Evolutionary conservation across 2,329 filamentous ascomycete species (phyloP).

Genomic region (Colletotrichum cuscutae): DNA sequence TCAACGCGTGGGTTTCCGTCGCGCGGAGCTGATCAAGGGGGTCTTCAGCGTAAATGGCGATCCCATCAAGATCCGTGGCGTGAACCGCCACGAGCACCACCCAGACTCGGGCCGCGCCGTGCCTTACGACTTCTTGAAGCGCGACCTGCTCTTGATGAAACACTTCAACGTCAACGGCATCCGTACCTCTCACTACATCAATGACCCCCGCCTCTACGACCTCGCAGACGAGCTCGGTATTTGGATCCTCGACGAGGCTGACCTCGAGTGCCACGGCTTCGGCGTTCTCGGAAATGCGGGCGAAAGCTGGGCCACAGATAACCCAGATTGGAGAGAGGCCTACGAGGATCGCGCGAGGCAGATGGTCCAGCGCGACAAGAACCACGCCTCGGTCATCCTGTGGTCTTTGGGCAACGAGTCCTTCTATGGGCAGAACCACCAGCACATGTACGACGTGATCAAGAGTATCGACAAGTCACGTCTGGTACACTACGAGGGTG

Average conservation of each 20-base stretch:
- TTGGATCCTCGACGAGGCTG: slow-evolving; percentile 70
- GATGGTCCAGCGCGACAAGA: slow-evolving; percentile 68
- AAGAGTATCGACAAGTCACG: slow-evolving; percentile 66
- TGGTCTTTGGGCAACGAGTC: slow-evolving; percentile 80
- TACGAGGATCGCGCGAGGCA: slow-evolving; percentile 75
- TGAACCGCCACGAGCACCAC: slow-evolving; percentile 78
- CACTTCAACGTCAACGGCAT: slow-evolving; percentile 76
- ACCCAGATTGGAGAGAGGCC: slow-evolving; percentile 69
- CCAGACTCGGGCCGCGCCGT: slow-evolving; percentile 70
- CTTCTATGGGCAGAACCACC: slow-evolving; percentile 75
- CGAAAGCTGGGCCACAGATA: slow-evolving; percentile 66
- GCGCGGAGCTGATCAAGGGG: slow-evolving; percentile 68
- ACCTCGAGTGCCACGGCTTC: slow-evolving; percentile 66
- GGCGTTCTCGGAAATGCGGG: slow-evolving; percentile 51
- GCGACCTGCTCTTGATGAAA: slow-evolving; percentile 75
- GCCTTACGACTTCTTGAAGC: slow-evolving; percentile 67
- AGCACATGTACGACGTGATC: slow-evolving; percentile 74
- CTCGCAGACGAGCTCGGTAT: slow-evolving; percentile 72
- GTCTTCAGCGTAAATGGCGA: slow-evolving; percentile 73
- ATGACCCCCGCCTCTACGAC: slow-evolving; percentile 69
- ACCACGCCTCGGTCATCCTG: slow-evolving; percentile 73
- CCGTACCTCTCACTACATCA: slow-evolving; percentile 74
- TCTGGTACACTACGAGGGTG: slow-evolving; percentile 74
- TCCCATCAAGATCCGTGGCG: slow-evolving; percentile 72
- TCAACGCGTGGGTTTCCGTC: slow-evolving; percentile 72